A percentile compares a stretch with the other conserved stretches of the same genome.
These are phyloP conservation scores for Akanthomyces uredinophilus DNA, from an alignment of 2,329 filamentous ascomycete genomes.

Conservation along the genomic window DNA sequence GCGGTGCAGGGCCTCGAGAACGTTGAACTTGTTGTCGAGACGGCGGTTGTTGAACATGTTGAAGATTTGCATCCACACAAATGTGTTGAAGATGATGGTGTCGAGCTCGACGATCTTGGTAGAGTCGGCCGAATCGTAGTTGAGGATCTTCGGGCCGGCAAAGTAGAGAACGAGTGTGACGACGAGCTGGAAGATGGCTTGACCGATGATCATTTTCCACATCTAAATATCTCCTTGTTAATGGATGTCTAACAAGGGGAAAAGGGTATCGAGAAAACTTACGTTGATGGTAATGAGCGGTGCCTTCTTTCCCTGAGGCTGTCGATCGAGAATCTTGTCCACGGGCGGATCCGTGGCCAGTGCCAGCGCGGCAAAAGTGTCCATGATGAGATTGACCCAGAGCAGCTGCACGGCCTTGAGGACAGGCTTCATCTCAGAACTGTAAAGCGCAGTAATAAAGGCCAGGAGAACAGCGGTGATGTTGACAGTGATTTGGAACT, in stretches of 20 bases:
- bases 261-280: background rate
- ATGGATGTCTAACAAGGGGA: background rate
- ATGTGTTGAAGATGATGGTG: conserved; percentile 64
- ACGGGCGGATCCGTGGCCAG: conserved; percentile 60
- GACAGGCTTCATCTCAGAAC: conserved; percentile 45
- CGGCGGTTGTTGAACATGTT: conserved; percentile 79
- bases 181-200: conserved; percentile 55
- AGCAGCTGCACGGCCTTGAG: conserved; percentile 56
- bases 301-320: conserved; percentile 56
- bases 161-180: conserved; percentile 58
- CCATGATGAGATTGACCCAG: conserved; percentile 62
- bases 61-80: conserved; percentile 72
- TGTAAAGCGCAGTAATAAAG: conserved; percentile 53
- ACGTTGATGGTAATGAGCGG: conserved; percentile 62
- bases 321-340: conserved; percentile 50
- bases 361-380: conserved; percentile 62
- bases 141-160: conserved; percentile 50
- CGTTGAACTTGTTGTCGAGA: conserved; percentile 82
- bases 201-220: conserved; percentile 63
- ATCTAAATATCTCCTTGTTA: conserved; percentile 30
- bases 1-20: conserved; percentile 73
- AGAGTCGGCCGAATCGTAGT: conserved; percentile 37
- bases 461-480: conserved; percentile 56
- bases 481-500: conserved; percentile 61
- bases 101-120: conserved; percentile 40